Evolutionary conservation across 495 filamentous ascomycete species (phyloP).

Genomic region (Coniosporium apollinis): DNA sequence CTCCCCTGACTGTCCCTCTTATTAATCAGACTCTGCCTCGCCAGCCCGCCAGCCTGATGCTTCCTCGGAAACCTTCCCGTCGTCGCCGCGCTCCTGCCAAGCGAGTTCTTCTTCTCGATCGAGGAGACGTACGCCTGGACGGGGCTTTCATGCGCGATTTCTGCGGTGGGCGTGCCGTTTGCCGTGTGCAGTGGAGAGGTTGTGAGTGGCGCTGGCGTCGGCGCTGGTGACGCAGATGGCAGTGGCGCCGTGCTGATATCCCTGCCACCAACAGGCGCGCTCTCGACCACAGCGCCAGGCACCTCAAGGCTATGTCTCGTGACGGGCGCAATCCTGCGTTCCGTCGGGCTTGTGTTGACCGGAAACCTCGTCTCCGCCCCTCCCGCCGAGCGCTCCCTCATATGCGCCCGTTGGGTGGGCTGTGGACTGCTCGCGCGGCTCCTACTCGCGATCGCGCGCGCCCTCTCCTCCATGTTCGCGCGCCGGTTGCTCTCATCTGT

Average conservation of each 20-base stretch:
- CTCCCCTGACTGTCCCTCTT: constrained; percentile 26
- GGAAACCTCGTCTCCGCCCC: constrained; percentile 74
- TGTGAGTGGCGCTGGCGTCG: constrained; percentile 1
- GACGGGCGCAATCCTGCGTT: constrained; percentile 33
- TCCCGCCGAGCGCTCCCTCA: constrained; percentile 69
- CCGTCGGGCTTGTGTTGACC: constrained; percentile 41
- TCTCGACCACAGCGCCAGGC: constrained; percentile 16
- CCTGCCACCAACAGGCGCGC: constrained; percentile 5
- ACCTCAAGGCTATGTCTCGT: constrained; percentile 45
- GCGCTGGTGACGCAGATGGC: constrained; percentile 9
- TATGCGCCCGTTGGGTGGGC: constrained; percentile 34
- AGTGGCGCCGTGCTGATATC: constrained; percentile 6
- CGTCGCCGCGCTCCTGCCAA: constrained; percentile 26
- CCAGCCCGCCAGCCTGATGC: constrained; percentile 33
- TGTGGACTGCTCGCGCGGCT: constrained; percentile 63
- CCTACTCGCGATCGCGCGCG: constrained; percentile 56
- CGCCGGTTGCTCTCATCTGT: constrained; percentile 94
- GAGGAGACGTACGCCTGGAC: constrained; percentile 9
- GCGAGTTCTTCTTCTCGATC: constrained; percentile 32
- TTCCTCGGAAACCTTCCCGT: constrained; percentile 20
- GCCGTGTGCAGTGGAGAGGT: constrained; percentile 3
- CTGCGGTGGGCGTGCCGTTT: not conserved
- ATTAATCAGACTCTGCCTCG: constrained; percentile 16
- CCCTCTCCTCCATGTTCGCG: constrained; percentile 81
- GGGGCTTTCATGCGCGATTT: constrained; percentile 1